Evolutionary conservation across 441 rosid genomes (phyloP).

Genomic region (Corymbia calophylla): DNA sequence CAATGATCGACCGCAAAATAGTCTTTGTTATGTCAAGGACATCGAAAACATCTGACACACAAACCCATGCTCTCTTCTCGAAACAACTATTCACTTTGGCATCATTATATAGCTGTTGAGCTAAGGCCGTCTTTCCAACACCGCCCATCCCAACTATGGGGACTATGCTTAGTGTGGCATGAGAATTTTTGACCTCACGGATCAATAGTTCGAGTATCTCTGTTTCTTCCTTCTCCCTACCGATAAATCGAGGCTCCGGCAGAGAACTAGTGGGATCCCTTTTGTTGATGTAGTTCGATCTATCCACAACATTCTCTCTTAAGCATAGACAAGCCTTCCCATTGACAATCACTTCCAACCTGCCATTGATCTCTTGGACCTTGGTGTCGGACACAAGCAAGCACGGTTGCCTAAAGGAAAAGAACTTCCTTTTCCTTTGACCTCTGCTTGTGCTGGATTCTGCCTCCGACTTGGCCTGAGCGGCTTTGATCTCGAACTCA

Average conservation of each 20-base stretch:
- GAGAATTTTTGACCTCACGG: accelerated
- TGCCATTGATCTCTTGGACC: neutral
- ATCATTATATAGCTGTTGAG: neutral
- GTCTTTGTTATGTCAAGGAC: neutral
- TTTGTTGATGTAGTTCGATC: accelerated
- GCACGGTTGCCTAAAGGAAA: accelerated
- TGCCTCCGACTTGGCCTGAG: accelerated
- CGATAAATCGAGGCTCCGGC: accelerated
- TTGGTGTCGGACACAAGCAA: accelerated
- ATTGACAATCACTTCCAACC: neutral
- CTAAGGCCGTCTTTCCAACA: neutral
- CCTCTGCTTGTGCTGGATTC: neutral
- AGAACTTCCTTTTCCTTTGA: accelerated
- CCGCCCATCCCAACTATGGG: neutral
- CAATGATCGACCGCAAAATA: neutral
- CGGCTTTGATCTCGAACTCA: accelerated
- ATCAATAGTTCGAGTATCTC: neutral
- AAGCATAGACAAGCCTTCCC: accelerated
- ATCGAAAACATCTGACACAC: neutral
- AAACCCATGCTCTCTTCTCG: neutral
- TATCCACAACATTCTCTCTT: accelerated
- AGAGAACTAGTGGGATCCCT: neutral
- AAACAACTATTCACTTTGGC: accelerated
- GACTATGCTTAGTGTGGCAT: neutral
- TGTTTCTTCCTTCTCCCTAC: neutral